Evolutionary conservation across 805 yeast species (phyloP), one percentile per base, ranked within the genome.

Genomic region (Soucietia sequanensis): DNA sequence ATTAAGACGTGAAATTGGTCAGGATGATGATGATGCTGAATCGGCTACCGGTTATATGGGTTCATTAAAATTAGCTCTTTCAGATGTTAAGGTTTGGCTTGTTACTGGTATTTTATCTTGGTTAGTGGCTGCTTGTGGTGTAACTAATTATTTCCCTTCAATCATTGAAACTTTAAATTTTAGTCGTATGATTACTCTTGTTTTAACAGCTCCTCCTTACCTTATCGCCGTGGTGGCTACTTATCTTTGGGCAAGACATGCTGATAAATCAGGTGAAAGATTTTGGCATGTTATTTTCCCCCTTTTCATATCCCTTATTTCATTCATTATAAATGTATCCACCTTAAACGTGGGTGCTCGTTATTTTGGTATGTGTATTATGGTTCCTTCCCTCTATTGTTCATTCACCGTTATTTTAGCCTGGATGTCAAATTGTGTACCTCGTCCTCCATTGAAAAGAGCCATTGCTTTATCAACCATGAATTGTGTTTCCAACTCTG

Each of bases 151-250:
- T 51, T 78, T 76, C 63, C 84, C 84, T 18, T 67, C 81, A 1
- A 76, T 80, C 18, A 82, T 80, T 12, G 50, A 65, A 38, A 76
- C 83, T 10, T 62, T 80, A 41, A 70, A 76, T 28, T 80, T 75
- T 44, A 53, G 56, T 47, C 60, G 67, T 31, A 63, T 75, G 24
- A 62, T 71, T 30, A 76, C 83, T 3, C 64, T 77, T 31, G 72
- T 76, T 42, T 61, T 79, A 37, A 76, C 83, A 6, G 81, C 76
- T 15, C 83, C 82, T 16, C 81, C 81, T 8, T 78, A 76, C 50
- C 50, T 72, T 30, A 44, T 75, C 34, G 78, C 80, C 0, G 79
- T 74, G 3, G 54, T 72, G 10, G 55, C 65, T 7, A 75, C 81
- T 1, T 75, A 66, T 46, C 32, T 72, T 8, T 72, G 78, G 73